A percentile compares a stretch with the other conserved stretches of the same genome.
phyloP scores from a whole-genome alignment of 2,329 filamentous ascomycete species.

The Grosmannia huntii region DNA sequence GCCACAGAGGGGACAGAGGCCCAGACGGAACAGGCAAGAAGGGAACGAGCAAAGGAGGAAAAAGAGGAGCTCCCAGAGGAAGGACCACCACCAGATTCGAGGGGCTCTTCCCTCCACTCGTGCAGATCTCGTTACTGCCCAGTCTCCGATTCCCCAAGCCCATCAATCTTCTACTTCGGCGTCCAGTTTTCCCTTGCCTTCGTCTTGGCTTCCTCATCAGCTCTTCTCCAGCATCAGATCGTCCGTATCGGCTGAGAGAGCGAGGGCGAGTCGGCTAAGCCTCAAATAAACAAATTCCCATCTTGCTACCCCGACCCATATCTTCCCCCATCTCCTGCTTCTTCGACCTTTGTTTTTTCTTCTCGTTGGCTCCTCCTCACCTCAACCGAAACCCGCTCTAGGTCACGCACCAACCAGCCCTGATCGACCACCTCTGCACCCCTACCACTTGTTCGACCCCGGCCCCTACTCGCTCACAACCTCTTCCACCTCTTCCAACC shows the following conservation, averaged over 20 bases:
- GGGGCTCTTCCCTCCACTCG: background rate
- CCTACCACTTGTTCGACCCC: background rate
- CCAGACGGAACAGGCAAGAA: too few relatives aligned
- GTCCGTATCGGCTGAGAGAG: background rate
- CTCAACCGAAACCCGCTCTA: background rate
- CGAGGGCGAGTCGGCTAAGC: background rate
- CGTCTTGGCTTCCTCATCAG: background rate
- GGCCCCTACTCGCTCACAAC: background rate
- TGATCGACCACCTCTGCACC: background rate
- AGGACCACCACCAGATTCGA: background rate
- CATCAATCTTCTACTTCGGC: background rate
- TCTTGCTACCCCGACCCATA: background rate
- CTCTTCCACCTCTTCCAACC: conserved; percentile 5
- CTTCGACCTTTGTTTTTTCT: background rate
- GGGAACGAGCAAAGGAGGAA: background rate
- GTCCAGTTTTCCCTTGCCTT: background rate
- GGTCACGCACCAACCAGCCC: background rate
- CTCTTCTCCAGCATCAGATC: background rate
- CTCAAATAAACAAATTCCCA: background rate
- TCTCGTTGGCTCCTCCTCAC: background rate
- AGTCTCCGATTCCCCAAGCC: background rate
- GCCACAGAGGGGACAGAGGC: background rate
- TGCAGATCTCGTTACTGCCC: background rate
- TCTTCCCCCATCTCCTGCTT: background rate
- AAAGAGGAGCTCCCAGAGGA: background rate